phyloP scores from a whole-genome alignment of 768 basidiomycete species.

The Mrakia frigida region DNA sequence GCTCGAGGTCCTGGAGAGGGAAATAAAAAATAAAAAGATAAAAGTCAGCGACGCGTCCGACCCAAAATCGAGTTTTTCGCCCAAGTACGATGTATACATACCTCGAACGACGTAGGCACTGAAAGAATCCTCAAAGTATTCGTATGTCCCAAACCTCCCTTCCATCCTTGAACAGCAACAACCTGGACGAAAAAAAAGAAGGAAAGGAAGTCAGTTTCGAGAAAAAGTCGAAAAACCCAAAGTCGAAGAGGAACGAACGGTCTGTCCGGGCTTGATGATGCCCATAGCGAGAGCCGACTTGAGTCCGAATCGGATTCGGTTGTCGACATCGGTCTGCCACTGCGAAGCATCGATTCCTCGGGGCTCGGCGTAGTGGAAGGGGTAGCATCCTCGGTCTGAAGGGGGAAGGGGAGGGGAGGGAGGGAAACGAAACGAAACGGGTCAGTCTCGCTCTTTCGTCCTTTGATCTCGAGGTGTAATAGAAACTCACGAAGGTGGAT shows the following conservation, averaged over 20 bases:
- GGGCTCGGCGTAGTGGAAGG: conserved; percentile 68
- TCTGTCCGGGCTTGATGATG: conserved; percentile 79
- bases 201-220: not conserved
- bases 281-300: conserved; percentile 73
- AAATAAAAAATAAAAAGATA: no score
- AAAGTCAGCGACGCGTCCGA: no score
- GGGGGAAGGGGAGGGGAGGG: not conserved
- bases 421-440: not conserved
- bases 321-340: conserved; percentile 87
- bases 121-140: conserved; percentile 62
- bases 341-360: conserved; percentile 77
- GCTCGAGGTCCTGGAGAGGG: conserved; percentile 55
- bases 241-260: conserved; percentile 39
- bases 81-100: no score
- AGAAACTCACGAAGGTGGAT: conserved; percentile 63
- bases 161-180: conserved; percentile 98
- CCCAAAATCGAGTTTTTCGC: no score
- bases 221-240: not conserved
- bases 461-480: not conserved
- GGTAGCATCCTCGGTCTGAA: conserved; percentile 2
- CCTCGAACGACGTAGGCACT: conserved; percentile 69
- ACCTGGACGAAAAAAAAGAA: conserved; percentile 44
- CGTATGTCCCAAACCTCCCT: conserved; percentile 67
- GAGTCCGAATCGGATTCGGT: conserved; percentile 62
- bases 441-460: not conserved